These are phyloP conservation scores for Mycothermus thermophilus DNA, from an alignment of 495 filamentous ascomycete species.

Conservation along the genomic window DNA sequence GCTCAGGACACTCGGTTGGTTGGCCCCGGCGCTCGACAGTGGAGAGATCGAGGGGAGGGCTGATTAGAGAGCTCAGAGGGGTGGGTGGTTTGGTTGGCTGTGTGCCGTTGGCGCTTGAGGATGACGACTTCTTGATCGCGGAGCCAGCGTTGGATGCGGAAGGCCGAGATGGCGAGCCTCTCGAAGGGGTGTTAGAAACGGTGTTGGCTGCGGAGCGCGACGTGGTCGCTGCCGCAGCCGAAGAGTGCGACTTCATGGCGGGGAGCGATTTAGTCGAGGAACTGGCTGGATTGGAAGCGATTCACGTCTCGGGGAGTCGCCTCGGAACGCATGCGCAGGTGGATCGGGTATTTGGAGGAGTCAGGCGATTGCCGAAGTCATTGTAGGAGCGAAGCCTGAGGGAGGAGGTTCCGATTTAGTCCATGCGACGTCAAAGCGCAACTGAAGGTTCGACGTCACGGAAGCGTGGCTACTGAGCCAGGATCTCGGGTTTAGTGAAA, in stretches of 20 bases:
- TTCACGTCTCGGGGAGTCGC: background rate
- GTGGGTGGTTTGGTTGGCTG: slow-evolving; percentile 35
- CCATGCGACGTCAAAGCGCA: slow-evolving; percentile 1
- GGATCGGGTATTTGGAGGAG: slow-evolving; percentile 3
- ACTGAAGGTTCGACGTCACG: too few species aligned
- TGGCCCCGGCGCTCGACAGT: slow-evolving; percentile 87
- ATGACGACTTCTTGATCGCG: slow-evolving; percentile 29
- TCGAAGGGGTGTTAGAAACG: slow-evolving; percentile 29
- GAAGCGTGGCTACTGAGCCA: too few species aligned
- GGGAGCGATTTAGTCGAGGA: slow-evolving; percentile 3
- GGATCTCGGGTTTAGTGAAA: too few species aligned
- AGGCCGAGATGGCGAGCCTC: slow-evolving; percentile 32
- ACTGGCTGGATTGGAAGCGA: background rate
- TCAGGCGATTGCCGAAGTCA: slow-evolving; percentile 6
- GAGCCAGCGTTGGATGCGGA: slow-evolving; percentile 19
- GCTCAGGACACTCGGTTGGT: slow-evolving; percentile 58
- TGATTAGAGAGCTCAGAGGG: slow-evolving; percentile 39
- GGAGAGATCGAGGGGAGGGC: slow-evolving; percentile 59
- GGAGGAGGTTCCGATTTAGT: slow-evolving; percentile 1
- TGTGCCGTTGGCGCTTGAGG: slow-evolving; percentile 38
- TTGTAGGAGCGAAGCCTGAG: slow-evolving; percentile 4
- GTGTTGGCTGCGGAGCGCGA: slow-evolving; percentile 15
- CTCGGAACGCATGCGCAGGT: background rate
- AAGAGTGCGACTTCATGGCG: slow-evolving; percentile 30
- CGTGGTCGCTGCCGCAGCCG: slow-evolving; percentile 22